Base-by-base conservation (phyloP, 2,329 filamentous ascomycete genomes). In the Cylindrodendrum hubeiense region DNA sequence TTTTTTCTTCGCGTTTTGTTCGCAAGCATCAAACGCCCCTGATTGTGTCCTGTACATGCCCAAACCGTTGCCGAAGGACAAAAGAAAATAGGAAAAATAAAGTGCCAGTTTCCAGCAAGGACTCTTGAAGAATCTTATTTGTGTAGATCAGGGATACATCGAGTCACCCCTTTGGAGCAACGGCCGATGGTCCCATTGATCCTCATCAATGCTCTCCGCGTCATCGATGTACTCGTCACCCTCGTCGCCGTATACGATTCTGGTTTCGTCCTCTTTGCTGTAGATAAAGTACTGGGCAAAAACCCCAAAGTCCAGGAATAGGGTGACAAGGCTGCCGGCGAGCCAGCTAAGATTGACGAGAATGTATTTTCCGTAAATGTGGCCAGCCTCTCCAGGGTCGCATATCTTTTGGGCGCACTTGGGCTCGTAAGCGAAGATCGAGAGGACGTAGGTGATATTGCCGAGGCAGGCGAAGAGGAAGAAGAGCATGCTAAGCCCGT, bases 401-500 rank as follows among this genome's bases (percentile, higher is more conserved):
- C 95, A 97, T 15, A 78, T 63, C 70, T 81, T 71, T 26, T 76
- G 76, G 30, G 76, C 78, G 68, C 93, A 97, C 30, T 87, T 83
- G 0, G 95, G 93, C 64, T 95, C 93, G 75, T 94, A 98, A 1
- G 94, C 95, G 68, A 98, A 86, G 71, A 99, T 98, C 39, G 91
- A 95, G 39, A 97, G 83, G 19, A 98, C 95, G 75, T 97, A 98
- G 0, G 95, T 98, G 69, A 97, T 79, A 78, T 99, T 99, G 2
- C 96, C 96, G 6, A 98, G 89, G 77, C 95, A 98, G 5, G 96
- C 96, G 78, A 99, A 98, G 22, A 98, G 84, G 83, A 98, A 98
- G 81, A 98, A 99, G 12, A 98, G 86, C 82, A 98, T 90, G 69
- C 93, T 95, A 21, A 99, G 91, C 4, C 96, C 96, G 60, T 98